A percentile compares a stretch with the other conserved stretches of the same genome.
Evolutionary conservation across 2,329 filamentous ascomycete genomes (phyloP).

Genomic region (Coniochaeta hoffmannii): DNA sequence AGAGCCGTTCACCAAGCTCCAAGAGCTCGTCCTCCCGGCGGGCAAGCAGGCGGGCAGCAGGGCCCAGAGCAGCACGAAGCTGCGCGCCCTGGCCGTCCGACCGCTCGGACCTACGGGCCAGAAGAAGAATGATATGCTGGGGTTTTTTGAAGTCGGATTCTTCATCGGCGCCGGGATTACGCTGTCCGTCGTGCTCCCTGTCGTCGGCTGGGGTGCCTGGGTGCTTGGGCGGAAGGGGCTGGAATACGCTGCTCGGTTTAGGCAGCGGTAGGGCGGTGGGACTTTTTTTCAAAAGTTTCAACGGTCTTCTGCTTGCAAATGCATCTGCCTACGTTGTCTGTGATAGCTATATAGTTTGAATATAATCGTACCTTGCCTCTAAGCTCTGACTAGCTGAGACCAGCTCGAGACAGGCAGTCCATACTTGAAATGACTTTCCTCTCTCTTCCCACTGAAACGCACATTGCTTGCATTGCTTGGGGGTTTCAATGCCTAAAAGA

Average conservation of each 20-base stretch:
- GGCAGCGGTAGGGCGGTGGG: neutral
- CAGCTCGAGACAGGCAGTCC: too few relatives aligned
- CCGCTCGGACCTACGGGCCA: slow-evolving; percentile 26
- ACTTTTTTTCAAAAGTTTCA: too few relatives aligned
- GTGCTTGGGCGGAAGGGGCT: slow-evolving; percentile 10
- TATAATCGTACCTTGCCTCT: too few relatives aligned
- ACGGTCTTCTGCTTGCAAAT: too few relatives aligned
- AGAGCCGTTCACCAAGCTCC: slow-evolving; percentile 8
- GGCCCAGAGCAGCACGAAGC: slow-evolving; percentile 9
- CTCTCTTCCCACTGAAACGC: too few relatives aligned
- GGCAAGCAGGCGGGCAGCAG: slow-evolving; percentile 6
- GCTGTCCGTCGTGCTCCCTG: slow-evolving; percentile 13
- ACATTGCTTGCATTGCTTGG: too few relatives aligned
- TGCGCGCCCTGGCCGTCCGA: slow-evolving; percentile 14
- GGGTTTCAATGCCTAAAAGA: too few relatives aligned
- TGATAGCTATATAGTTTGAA: too few relatives aligned
- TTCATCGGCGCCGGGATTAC: slow-evolving; percentile 25
- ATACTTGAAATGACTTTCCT: too few relatives aligned
- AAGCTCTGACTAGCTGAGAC: too few relatives aligned
- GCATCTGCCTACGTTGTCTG: too few relatives aligned
- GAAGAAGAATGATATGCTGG: slow-evolving; percentile 22
- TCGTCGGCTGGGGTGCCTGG: slow-evolving; percentile 10
- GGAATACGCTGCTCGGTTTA: slow-evolving; percentile 1
- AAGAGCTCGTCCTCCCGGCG: slow-evolving; percentile 13
- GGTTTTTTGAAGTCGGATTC: slow-evolving; percentile 42